A percentile compares a stretch with the other conserved stretches of the same genome.
Conservation (phyloP, 169 alveolate species). For the Sarcocystis neurona region DNA sequence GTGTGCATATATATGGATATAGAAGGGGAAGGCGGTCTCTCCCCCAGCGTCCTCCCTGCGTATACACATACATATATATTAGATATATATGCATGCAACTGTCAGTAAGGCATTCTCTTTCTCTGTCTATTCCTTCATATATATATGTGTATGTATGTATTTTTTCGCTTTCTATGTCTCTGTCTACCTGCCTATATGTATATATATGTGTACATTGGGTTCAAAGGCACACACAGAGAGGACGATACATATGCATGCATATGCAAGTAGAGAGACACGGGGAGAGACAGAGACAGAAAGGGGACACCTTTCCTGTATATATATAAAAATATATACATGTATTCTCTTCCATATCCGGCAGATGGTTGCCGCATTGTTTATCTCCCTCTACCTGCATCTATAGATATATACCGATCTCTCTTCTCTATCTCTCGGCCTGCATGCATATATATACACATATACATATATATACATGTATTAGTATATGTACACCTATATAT, state of each 20-base stretch:
- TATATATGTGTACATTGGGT: background rate
- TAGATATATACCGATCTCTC: background rate
- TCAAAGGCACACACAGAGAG: background rate
- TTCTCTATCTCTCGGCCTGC: background rate
- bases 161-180: background rate
- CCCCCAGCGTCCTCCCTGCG: too few species aligned
- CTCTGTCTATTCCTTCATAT: too few species aligned
- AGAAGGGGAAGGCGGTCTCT: too few species aligned
- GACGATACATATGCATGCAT: too few species aligned
- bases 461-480: background rate
- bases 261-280: too few species aligned
- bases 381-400: too few species aligned
- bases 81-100: background rate
- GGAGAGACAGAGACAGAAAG: too few species aligned
- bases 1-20: background rate
- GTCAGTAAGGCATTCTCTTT: too few species aligned
- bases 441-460: background rate
- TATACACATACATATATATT: background rate
- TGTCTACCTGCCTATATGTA: background rate
- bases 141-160: background rate
- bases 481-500: background rate
- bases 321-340: too few species aligned
- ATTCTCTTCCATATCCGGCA: too few species aligned
- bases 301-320: too few species aligned
- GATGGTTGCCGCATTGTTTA: too few species aligned